These are phyloP conservation scores for Phlyctochytrium arcticum DNA, from an alignment of 192 early-diverging fungal genomes.

Conservation along the genomic window DNA sequence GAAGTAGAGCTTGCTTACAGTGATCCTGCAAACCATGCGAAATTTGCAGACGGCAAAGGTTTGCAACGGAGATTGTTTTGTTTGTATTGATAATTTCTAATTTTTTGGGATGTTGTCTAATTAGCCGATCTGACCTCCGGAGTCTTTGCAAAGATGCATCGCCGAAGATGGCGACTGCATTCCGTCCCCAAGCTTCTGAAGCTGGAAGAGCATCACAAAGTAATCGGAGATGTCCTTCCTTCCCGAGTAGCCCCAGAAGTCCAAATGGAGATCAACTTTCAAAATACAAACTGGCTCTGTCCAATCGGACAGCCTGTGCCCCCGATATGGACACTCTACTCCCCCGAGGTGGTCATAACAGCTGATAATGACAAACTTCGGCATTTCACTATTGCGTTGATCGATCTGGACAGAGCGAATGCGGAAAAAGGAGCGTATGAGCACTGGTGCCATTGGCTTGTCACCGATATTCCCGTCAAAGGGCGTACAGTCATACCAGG, in stretches of 20 bases:
- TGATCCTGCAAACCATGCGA: slow-evolving; percentile 14
- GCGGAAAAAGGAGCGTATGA: slow-evolving; percentile 33
- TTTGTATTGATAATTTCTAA: not conserved
- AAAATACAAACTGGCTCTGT: slow-evolving; percentile 41
- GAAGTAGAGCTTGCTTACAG: slow-evolving; percentile 17
- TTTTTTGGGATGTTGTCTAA: not conserved
- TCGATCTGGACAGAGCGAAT: slow-evolving; percentile 42
- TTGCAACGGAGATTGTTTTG: not conserved
- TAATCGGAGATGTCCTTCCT: slow-evolving; percentile 37
- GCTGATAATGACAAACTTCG: slow-evolving; percentile 8
- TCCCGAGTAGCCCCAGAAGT: slow-evolving; percentile 17
- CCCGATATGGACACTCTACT: slow-evolving; percentile 38
- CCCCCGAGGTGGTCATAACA: slow-evolving; percentile 41
- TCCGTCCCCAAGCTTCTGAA: slow-evolving; percentile 28
- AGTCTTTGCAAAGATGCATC: slow-evolving; percentile 35
- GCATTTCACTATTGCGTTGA: slow-evolving; percentile 36
- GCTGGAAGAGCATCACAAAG: slow-evolving; percentile 6
- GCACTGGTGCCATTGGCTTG: slow-evolving; percentile 57
- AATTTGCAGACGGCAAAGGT: slow-evolving; percentile 16
- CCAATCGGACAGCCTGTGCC: slow-evolving; percentile 37
- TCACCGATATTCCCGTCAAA: slow-evolving; percentile 45
- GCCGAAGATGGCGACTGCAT: slow-evolving; percentile 22
- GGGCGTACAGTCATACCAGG: slow-evolving; percentile 34
- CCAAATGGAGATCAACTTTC: slow-evolving; percentile 46
- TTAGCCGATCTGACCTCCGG: slow-evolving; percentile 19